Evolutionary conservation across 176 grass and related monocot species (phyloP).

Genomic region (Zea luxurians): DNA sequence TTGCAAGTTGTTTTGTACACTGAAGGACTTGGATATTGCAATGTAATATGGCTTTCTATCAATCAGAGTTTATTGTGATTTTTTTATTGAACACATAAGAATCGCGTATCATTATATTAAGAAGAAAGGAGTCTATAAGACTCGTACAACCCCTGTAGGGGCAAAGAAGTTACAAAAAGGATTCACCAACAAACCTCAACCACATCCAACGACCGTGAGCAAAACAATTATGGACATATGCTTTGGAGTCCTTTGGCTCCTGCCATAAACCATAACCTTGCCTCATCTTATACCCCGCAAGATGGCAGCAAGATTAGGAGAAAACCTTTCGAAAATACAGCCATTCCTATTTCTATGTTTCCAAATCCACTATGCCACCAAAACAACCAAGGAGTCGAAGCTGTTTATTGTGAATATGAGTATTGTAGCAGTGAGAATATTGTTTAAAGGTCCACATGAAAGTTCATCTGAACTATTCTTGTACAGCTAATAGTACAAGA

Average conservation of each 20-base stretch:
- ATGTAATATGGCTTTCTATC: neutral
- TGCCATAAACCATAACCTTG: neutral
- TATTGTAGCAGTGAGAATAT: neutral
- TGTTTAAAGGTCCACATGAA: neutral
- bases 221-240: neutral
- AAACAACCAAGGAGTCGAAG: neutral
- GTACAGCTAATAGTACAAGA: neutral
- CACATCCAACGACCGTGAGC: neutral
- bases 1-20: neutral
- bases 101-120: neutral
- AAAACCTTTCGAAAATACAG: neutral
- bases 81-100: neutral
- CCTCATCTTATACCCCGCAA: neutral
- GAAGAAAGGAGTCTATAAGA: neutral
- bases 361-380: neutral
- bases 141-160: neutral
- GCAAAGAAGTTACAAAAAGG: neutral
- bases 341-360: neutral
- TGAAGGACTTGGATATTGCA: slow-evolving; percentile 3
- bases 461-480: neutral
- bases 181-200: neutral
- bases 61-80: neutral
- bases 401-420: neutral
- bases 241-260: neutral
- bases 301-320: neutral